These are phyloP conservation scores for Trametes meyenii DNA, from an alignment of 768 basidiomycete genomes.

Conservation along the genomic window DNA sequence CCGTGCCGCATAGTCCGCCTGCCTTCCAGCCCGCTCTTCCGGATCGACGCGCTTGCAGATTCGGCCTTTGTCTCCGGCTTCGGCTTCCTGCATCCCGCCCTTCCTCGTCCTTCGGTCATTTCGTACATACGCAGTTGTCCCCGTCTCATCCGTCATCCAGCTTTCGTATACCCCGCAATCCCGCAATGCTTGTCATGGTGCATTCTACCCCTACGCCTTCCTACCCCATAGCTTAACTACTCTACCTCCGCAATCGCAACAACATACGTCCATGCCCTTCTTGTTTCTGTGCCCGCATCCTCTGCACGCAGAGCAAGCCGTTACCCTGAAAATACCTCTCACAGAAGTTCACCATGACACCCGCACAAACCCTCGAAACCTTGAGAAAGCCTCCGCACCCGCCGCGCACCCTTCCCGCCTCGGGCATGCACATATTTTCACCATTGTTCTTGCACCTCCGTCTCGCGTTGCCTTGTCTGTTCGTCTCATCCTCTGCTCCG, in stretches of 20 bases:
- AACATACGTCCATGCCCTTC: background rate
- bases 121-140: constrained; percentile 17
- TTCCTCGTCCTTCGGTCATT: constrained; percentile 1
- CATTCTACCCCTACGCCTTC: constrained; percentile 13
- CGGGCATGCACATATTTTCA: background rate
- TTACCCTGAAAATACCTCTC: constrained; percentile 2
- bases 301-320: background rate
- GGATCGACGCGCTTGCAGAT: background rate
- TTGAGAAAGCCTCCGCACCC: background rate
- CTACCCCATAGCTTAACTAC: background rate
- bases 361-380: background rate
- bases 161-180: constrained; percentile 27
- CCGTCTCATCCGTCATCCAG: constrained; percentile 12
- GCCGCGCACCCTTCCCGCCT: background rate
- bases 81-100: background rate
- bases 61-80: background rate
- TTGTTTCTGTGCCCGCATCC: background rate
- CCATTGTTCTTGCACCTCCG: background rate
- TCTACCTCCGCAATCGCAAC: constrained; percentile 1
- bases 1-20: background rate
- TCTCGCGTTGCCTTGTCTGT: background rate
- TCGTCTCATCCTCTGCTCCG: background rate
- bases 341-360: constrained; percentile 5
- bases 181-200: constrained; percentile 23
- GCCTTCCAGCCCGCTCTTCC: background rate